Evolutionary conservation across 306 rosid species (phyloP), one percentile per base, ranked within the genome.

Genomic region (Purshia tridentata): DNA sequence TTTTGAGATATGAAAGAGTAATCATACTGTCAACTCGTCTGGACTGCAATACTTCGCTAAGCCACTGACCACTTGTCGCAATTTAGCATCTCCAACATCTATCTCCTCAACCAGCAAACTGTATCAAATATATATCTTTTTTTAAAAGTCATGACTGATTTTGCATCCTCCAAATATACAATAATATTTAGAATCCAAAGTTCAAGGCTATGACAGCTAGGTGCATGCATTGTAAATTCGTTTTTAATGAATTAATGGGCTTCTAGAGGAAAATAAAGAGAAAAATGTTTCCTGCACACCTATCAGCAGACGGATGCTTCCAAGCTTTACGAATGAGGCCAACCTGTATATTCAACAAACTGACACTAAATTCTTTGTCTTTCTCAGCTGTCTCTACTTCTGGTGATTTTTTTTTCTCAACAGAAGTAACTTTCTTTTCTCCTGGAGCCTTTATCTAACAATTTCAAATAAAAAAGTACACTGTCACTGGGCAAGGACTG

Each of bases 281-380:
- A 39, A 37, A 52, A 19, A 68, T 37, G 50, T 80, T 62, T 62
- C 72, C 19, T n/a, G 67, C 72, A 64, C 56, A 94, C 99, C 98
- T 94, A 74, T 94, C 98, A 47, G 99, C 96, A 64, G 98, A 91
- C 44, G 98, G 98, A 88, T 94, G 99, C 84, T 94, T 94, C 97
- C 96, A 87, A 2, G 98, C 99, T 88, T 91, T 94, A 29, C 87
- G 83, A 71, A 94, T 86, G 48, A 88, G 75, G 61, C 99, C 99
- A 72, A 94, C 98, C 77, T 85, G 95, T 80, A 94, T 86, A 70
- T 94, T 91, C 68, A 94, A 91, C 83, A 91, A 83, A 84, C 98
- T 91, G 80, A 91, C 93, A 51, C 97, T 84, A 69, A 87, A 48
- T 83, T 91, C 99, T 75, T 85, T 86, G 81, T 89, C 97, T 77